Percentiles rank a stretch among this genome's conserved stretches.
Conservation (phyloP, 352 stramenopile species). For the Aphanomyces euteiches region DNA sequence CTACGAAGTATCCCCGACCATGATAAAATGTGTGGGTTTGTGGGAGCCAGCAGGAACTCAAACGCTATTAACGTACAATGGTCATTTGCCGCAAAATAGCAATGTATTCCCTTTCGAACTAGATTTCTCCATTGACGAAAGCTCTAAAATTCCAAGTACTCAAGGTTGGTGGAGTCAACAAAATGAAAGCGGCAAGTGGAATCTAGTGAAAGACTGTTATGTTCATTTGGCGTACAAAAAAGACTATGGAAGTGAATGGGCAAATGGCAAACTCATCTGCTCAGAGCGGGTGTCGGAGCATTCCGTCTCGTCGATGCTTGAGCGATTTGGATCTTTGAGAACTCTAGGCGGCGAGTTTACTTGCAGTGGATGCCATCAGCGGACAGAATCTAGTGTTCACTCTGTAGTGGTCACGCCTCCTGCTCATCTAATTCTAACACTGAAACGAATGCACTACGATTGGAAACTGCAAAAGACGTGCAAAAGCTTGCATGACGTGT, state of each 20-base stretch:
- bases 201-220: slow-evolving; percentile 78
- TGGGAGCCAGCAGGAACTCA: slow-evolving; percentile 43
- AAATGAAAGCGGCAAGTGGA: slow-evolving; percentile 49
- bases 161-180: slow-evolving; percentile 5
- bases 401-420: slow-evolving; percentile 78
- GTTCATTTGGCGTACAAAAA: slow-evolving; percentile 87
- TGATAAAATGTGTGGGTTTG: slow-evolving; percentile 48
- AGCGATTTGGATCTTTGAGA: slow-evolving; percentile 68
- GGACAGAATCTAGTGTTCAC: slow-evolving; percentile 78
- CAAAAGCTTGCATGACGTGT: slow-evolving; percentile 83
- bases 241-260: slow-evolving; percentile 86
- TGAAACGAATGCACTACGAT: slow-evolving; percentile 90
- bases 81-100: not conserved
- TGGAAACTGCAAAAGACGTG: slow-evolving; percentile 84
- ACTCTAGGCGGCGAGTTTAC: slow-evolving; percentile 74
- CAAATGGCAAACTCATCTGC: slow-evolving; percentile 65
- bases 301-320: slow-evolving; percentile 78
- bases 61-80: not conserved
- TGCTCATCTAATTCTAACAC: slow-evolving; percentile 77
- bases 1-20: slow-evolving; percentile 36
- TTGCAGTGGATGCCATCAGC: slow-evolving; percentile 63
- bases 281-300: slow-evolving; percentile 83
- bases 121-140: not conserved
- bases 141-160: not conserved
- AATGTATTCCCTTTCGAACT: not conserved